phyloP scores from a whole-genome alignment of 1,284 basidiomycete species.

The Neonothopanus nambi region DNA sequence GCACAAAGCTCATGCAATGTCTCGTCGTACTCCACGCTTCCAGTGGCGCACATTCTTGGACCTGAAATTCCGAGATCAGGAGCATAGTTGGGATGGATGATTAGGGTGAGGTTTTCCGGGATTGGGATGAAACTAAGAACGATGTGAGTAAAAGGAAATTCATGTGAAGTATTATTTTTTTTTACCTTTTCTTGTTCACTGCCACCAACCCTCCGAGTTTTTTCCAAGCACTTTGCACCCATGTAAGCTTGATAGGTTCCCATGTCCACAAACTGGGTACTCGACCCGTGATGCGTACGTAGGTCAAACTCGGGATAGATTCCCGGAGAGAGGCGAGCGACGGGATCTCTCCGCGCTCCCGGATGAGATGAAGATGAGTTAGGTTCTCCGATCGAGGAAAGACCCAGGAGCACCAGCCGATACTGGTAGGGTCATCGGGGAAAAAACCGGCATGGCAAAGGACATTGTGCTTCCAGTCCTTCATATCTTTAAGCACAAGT shows the following conservation, averaged over 20 bases:
- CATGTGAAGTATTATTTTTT: too few species aligned
- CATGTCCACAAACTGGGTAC: too few species aligned
- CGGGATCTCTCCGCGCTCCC: background rate
- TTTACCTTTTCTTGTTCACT: too few species aligned
- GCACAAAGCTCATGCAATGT: background rate
- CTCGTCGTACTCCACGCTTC: background rate
- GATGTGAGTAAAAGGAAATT: background rate
- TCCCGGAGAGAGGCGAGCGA: background rate
- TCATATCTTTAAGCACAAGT: background rate
- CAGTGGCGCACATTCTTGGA: background rate
- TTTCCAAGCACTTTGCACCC: background rate
- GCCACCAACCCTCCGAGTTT: too few species aligned
- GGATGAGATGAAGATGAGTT: conserved; percentile 5
- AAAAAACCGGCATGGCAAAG: too few species aligned
- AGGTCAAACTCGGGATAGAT: background rate
- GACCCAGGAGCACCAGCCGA: background rate
- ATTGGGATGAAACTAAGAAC: background rate
- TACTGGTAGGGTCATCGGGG: too few species aligned
- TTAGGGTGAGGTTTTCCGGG: conserved; percentile 6
- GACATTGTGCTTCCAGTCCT: background rate
- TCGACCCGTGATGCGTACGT: conserved; percentile 2
- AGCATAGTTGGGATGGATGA: conserved; percentile 1
- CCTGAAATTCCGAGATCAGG: background rate
- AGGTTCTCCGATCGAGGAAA: background rate
- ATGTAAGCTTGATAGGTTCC: background rate